Conservation (phyloP, 192 early-diverging fungal species). For the Allomyces macrogynus region DNA sequence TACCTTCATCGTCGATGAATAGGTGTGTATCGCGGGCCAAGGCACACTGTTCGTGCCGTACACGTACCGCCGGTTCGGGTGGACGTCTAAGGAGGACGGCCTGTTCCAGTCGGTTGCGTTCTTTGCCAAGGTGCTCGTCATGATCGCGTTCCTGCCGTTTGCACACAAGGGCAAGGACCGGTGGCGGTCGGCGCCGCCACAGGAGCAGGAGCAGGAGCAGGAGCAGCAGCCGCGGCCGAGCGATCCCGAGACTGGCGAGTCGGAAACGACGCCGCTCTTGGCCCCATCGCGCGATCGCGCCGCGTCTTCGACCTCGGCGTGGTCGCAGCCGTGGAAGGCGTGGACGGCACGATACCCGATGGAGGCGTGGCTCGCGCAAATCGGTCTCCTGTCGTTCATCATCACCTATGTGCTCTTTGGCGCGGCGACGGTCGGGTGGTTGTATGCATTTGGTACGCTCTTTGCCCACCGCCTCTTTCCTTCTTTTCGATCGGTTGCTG, state of each 20-base stretch:
- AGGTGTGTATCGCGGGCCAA: neutral
- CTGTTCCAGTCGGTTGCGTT: neutral
- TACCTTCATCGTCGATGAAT: too few species aligned
- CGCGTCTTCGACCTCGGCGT: too few species aligned
- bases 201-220: neutral
- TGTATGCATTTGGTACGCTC: neutral
- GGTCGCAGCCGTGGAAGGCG: too few species aligned
- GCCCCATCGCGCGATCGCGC: too few species aligned
- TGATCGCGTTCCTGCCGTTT: neutral
- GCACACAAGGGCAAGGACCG: neutral
- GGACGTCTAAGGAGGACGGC: neutral
- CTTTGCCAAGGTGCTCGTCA: neutral
- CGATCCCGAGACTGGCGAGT: too few species aligned
- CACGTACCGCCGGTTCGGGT: neutral
- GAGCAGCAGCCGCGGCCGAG: neutral
- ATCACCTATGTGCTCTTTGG: neutral
- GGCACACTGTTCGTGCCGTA: neutral
- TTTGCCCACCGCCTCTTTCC: neutral
- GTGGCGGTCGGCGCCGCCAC: neutral
- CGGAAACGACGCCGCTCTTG: too few species aligned
- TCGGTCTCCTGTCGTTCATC: neutral
- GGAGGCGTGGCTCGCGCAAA: neutral
- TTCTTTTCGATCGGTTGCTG: neutral
- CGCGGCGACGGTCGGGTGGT: neutral
- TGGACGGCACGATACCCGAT: neutral